These are phyloP conservation scores for Berkeleyomyces basicola DNA, from an alignment of 2,329 filamentous ascomycete genomes.

Conservation along the genomic window DNA sequence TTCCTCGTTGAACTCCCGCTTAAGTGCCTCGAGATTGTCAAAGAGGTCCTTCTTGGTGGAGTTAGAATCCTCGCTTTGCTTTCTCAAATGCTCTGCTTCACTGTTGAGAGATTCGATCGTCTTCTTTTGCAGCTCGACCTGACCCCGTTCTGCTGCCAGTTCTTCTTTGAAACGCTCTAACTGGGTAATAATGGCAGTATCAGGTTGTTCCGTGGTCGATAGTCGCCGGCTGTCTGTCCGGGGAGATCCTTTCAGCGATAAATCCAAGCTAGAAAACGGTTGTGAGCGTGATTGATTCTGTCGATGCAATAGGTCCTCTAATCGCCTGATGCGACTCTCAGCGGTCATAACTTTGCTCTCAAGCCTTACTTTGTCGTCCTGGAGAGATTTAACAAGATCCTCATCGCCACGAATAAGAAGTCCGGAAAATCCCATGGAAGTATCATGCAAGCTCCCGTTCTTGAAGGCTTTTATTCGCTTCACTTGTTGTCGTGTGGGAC, in stretches of 20 bases:
- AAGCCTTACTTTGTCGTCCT: constrained; percentile 62
- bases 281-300: constrained; percentile 41
- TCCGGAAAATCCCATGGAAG: constrained; percentile 71
- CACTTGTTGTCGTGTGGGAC: constrained; percentile 70
- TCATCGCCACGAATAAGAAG: constrained; percentile 76
- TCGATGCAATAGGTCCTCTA: constrained; percentile 84
- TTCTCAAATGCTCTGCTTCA: neutral
- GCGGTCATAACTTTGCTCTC: constrained; percentile 65
- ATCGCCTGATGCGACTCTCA: constrained; percentile 72
- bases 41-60: constrained; percentile 89
- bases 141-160: constrained; percentile 55
- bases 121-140: constrained; percentile 47
- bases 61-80: constrained; percentile 64
- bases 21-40: constrained; percentile 83
- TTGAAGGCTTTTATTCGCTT: constrained; percentile 88
- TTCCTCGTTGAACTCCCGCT: constrained; percentile 75
- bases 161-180: constrained; percentile 54
- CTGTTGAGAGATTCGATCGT: constrained; percentile 39
- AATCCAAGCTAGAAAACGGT: constrained; percentile 33
- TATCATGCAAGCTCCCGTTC: constrained; percentile 86
- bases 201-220: constrained; percentile 18
- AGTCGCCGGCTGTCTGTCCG: constrained; percentile 28
- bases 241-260: constrained; percentile 21
- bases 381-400: constrained; percentile 59
- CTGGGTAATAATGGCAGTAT: neutral